Conservation (phyloP, 192 early-diverging fungal species). For the Linnemannia exigua region DNA sequence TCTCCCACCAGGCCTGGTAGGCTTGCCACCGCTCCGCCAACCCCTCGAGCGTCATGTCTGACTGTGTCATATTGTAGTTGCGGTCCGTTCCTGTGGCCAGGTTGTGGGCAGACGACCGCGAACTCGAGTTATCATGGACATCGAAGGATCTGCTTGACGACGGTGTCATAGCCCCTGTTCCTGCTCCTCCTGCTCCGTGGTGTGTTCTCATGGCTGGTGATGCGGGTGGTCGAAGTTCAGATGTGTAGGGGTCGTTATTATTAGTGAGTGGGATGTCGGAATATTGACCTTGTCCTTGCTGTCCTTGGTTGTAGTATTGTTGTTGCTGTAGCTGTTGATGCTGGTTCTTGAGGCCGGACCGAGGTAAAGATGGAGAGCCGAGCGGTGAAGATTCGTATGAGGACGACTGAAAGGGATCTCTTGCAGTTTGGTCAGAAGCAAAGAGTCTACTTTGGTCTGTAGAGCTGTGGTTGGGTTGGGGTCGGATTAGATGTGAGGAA, state of each 20-base stretch:
- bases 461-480: background rate
- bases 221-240: background rate
- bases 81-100: constrained; percentile 4
- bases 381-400: background rate
- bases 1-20: constrained; percentile 28
- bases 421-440: background rate
- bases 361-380: background rate
- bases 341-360: constrained; percentile 15
- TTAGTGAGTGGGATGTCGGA: background rate
- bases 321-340: constrained; percentile 2
- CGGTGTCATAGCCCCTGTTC: background rate
- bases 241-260: background rate
- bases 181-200: background rate
- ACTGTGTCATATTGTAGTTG: constrained; percentile 22
- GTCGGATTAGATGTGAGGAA: background rate
- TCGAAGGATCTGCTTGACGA: constrained; percentile 21
- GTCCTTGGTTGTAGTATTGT: background rate
- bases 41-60: constrained; percentile 30
- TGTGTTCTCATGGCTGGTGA: constrained; percentile 18
- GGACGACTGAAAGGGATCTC: constrained; percentile 13
- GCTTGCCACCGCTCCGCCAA: constrained; percentile 18
- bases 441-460: constrained; percentile 7
- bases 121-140: constrained; percentile 8
- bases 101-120: constrained; percentile 26
- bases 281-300: background rate